phyloP scores from a whole-genome alignment of 176 grass and related monocot species.

The Triticum monococcum region DNA sequence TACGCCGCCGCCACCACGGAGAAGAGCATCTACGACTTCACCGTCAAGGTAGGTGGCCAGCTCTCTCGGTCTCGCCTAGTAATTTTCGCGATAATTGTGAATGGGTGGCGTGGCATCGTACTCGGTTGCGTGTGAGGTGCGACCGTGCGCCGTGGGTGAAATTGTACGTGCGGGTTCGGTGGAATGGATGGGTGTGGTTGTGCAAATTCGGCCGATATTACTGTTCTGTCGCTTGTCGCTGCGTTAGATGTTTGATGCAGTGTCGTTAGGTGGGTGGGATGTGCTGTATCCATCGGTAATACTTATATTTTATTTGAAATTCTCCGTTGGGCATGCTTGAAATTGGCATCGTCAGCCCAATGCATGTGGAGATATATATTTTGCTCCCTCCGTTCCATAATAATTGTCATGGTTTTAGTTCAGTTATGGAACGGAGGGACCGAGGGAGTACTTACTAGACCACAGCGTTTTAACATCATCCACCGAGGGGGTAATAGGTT shows the following conservation, averaged over 20 bases:
- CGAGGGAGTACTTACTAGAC: not conserved
- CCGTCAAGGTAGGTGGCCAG: conserved; percentile 77
- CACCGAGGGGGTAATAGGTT: not conserved
- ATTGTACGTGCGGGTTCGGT: not conserved
- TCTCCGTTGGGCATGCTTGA: not conserved
- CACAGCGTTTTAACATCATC: not conserved
- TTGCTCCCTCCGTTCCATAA: too few species aligned
- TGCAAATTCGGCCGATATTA: not conserved
- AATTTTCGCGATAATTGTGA: not conserved
- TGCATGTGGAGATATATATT: not conserved
- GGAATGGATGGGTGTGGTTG: not conserved
- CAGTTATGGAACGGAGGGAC: too few species aligned
- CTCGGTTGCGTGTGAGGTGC: not conserved
- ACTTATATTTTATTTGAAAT: not conserved
- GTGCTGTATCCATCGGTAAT: not conserved
- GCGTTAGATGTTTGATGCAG: not conserved
- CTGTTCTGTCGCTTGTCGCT: not conserved
- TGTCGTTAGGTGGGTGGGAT: conserved; percentile 4
- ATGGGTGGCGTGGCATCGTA: not conserved
- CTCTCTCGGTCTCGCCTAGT: not conserved
- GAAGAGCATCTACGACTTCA: conserved; percentile 85
- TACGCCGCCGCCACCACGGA: conserved; percentile 80
- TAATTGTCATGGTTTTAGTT: too few species aligned
- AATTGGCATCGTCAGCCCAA: not conserved
- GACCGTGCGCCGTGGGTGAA: not conserved